Conservation (phyloP, 192 early-diverging fungal species). For the Coemansia interrupta region DNA sequence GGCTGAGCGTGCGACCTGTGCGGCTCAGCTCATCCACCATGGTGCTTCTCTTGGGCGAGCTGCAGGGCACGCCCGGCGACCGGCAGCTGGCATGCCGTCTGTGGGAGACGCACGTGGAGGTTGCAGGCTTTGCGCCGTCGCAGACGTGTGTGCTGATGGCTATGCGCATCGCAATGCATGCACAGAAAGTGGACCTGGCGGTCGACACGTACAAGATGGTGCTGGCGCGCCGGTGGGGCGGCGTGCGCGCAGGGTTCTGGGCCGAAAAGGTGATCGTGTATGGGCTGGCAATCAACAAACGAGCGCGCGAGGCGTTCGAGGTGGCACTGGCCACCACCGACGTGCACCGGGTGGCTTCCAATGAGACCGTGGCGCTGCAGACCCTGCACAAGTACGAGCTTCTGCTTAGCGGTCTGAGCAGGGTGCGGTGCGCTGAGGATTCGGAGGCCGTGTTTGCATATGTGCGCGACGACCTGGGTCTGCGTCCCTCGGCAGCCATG, state of each 20-base stretch:
- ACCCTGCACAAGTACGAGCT: slow-evolving; percentile 41
- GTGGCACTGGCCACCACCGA: slow-evolving; percentile 29
- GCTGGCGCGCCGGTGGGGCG: slow-evolving; percentile 20
- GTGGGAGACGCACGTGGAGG: slow-evolving; percentile 21
- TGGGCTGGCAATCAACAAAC: slow-evolving; percentile 42
- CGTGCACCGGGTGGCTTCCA: not conserved
- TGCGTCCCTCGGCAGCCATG: slow-evolving; percentile 33
- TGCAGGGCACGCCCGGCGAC: slow-evolving; percentile 24
- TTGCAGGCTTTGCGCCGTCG: slow-evolving; percentile 28
- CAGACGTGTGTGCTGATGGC: slow-evolving; percentile 35
- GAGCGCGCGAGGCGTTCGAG: slow-evolving; percentile 28
- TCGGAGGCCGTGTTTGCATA: slow-evolving; percentile 29
- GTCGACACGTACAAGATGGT: slow-evolving; percentile 27
- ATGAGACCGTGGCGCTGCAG: slow-evolving; percentile 19
- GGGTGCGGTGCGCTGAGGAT: slow-evolving; percentile 13
- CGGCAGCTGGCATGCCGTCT: slow-evolving; percentile 34
- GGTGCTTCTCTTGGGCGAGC: slow-evolving; percentile 14
- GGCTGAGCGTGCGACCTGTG: slow-evolving; percentile 12
- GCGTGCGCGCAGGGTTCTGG: slow-evolving; percentile 31
- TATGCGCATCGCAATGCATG: slow-evolving; percentile 31
- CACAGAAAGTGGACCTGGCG: slow-evolving; percentile 20
- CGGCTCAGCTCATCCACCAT: slow-evolving; percentile 18
- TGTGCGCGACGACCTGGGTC: slow-evolving; percentile 28
- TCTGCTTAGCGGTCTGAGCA: slow-evolving; percentile 34
- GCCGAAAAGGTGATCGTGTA: slow-evolving; percentile 43